Percentiles rank a stretch among this genome's conserved stretches.
phyloP scores from a whole-genome alignment of 768 basidiomycete species.

The Leucocoprinus sp. region DNA sequence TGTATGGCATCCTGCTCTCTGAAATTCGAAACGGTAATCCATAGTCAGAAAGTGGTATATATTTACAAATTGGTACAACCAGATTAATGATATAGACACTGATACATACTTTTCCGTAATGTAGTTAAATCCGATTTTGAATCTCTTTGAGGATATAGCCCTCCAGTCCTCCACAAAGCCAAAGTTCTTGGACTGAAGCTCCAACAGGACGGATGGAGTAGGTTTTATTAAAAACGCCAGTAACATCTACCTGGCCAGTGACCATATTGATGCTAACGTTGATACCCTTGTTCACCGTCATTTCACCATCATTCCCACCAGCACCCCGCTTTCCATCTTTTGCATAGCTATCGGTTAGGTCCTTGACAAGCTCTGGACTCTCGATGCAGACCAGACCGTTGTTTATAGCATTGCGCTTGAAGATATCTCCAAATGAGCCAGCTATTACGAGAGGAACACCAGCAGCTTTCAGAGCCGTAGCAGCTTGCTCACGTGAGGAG shows the following conservation, averaged over 20 bases:
- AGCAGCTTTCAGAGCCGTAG: slow-evolving; percentile 91
- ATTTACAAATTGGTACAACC: neutral
- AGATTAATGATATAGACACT: slow-evolving; percentile 1
- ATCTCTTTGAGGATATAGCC: slow-evolving; percentile 83
- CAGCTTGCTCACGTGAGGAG: slow-evolving; percentile 96
- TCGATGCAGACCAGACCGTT: slow-evolving; percentile 95
- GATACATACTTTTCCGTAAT: slow-evolving; percentile 6
- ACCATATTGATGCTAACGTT: slow-evolving; percentile 57
- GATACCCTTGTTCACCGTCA: slow-evolving; percentile 75
- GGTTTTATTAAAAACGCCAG: slow-evolving; percentile 34
- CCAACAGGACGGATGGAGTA: slow-evolving; percentile 77
- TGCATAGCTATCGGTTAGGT: slow-evolving; percentile 70
- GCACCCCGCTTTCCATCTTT: slow-evolving; percentile 67
- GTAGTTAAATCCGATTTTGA: slow-evolving; percentile 21
- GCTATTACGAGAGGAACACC: slow-evolving; percentile 90
- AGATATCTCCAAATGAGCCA: slow-evolving; percentile 99
- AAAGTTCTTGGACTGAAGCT: slow-evolving; percentile 92
- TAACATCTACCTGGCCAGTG: slow-evolving; percentile 60
- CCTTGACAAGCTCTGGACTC: slow-evolving; percentile 79
- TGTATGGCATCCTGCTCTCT: slow-evolving; percentile 54
- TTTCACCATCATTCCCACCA: slow-evolving; percentile 73
- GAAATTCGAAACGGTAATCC: slow-evolving; percentile 12
- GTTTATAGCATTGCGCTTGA: slow-evolving; percentile 98
- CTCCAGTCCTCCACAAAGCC: slow-evolving; percentile 92
- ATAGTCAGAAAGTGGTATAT: slow-evolving; percentile 1